Evolutionary conservation across 2,329 filamentous ascomycete species (phyloP).

Genomic region (Verticillium tricorpus): DNA sequence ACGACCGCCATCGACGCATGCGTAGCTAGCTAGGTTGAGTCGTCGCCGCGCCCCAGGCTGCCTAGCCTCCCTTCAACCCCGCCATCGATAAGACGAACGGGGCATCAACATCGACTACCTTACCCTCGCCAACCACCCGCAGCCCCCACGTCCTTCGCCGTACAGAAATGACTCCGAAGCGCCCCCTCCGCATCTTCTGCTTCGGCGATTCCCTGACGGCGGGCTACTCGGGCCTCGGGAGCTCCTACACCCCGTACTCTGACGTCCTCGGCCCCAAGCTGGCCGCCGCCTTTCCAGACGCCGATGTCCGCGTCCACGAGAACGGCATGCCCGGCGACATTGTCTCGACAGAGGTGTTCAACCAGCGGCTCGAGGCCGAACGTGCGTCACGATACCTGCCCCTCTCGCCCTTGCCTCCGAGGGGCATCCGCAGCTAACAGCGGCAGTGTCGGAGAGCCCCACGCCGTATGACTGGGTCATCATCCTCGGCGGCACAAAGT

Average conservation of each 20-base stretch:
- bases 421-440: not conserved
- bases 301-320: slow-evolving; percentile 35
- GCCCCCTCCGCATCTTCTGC: slow-evolving; percentile 51
- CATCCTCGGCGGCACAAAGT: slow-evolving; percentile 61
- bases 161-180: not conserved
- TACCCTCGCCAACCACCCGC: no score
- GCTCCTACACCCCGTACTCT: slow-evolving; percentile 48
- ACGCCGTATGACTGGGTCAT: slow-evolving; percentile 54
- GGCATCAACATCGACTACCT: not conserved
- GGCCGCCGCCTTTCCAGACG: slow-evolving; percentile 36
- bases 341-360: slow-evolving; percentile 30
- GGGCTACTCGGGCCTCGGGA: slow-evolving; percentile 43
- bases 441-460: slow-evolving; percentile 6
- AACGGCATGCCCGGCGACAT: slow-evolving; percentile 49
- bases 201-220: slow-evolving; percentile 62
- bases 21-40: no score
- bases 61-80: not conserved
- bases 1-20: no score
- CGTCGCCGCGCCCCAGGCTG: not conserved
- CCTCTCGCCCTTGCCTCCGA: no score
- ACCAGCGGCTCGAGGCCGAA: slow-evolving; percentile 20
- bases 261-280: slow-evolving; percentile 41
- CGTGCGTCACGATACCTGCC: not conserved
- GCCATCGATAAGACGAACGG: not conserved
- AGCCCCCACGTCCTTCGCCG: no score